Percentiles rank a stretch among this genome's conserved stretches.
Conservation (phyloP, 2,329 filamentous ascomycete species). For the Monosporascus sp. region DNA sequence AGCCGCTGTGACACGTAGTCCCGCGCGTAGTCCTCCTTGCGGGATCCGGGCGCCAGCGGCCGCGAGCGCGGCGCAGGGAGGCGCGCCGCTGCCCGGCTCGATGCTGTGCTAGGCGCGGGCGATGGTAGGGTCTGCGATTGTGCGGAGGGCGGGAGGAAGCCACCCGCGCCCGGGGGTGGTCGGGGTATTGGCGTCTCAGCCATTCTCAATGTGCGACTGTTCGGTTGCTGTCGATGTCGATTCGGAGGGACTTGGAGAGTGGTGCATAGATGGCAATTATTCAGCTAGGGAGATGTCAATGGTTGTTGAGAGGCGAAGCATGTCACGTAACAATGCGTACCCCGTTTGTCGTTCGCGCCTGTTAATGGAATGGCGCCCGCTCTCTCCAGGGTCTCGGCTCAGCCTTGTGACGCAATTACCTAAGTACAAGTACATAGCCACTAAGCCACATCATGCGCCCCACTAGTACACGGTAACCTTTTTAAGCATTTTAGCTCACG, state of each 20-base stretch:
- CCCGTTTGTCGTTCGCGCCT: no score
- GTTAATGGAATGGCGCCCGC: not conserved
- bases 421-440: not conserved
- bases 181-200: constrained; percentile 6
- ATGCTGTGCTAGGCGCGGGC: constrained; percentile 47
- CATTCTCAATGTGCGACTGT: constrained; percentile 12
- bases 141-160: constrained; percentile 40
- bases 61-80: constrained; percentile 53
- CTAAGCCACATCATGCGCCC: no score
- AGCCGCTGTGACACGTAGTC: constrained; percentile 52
- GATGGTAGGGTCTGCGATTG: constrained; percentile 39
- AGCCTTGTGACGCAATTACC: constrained; percentile 19
- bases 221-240: not conserved
- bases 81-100: constrained; percentile 31
- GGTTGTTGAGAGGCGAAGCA: not conserved
- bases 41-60: constrained; percentile 49
- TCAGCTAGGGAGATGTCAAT: not conserved
- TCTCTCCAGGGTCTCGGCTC: constrained; percentile 1
- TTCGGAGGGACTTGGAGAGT: not conserved
- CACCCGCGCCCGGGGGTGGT: constrained; percentile 29
- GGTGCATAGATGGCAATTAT: not conserved
- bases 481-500: not conserved
- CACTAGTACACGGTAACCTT: not conserved
- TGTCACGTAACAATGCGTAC: not conserved
- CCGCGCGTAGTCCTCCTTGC: constrained; percentile 55